phyloP scores from a whole-genome alignment of 2,329 filamentous ascomycete genomes.

The Aspergillus sp. region DNA sequence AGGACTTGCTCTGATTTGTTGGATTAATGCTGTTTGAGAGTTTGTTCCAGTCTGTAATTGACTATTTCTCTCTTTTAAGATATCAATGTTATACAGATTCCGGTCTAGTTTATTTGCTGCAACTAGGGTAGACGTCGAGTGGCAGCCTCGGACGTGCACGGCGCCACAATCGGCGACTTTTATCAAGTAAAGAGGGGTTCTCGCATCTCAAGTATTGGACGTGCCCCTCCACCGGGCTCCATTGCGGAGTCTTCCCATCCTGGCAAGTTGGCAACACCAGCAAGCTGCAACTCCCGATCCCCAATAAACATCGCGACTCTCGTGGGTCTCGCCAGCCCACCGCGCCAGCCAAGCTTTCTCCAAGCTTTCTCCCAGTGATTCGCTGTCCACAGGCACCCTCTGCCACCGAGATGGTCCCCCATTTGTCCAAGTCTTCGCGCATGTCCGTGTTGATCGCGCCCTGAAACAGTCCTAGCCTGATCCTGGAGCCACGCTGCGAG shows the following conservation, averaged over 20 bases:
- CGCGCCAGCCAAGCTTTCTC: slow-evolving; percentile 22
- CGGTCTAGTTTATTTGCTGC: too few species aligned
- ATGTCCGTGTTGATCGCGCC: neutral
- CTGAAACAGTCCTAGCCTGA: slow-evolving; percentile 1
- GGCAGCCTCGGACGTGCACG: too few species aligned
- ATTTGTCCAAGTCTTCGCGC: neutral
- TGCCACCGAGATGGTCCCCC: neutral
- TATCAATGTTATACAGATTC: neutral
- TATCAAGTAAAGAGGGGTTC: neutral
- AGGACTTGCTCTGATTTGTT: slow-evolving; percentile 10
- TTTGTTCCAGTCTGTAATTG: slow-evolving; percentile 1
- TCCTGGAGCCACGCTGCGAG: slow-evolving; percentile 3
- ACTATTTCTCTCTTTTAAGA: slow-evolving; percentile 8
- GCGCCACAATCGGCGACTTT: too few species aligned
- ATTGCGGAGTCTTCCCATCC: neutral
- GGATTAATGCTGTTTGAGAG: slow-evolving; percentile 10
- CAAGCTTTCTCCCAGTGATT: slow-evolving; percentile 20
- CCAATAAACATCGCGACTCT: neutral
- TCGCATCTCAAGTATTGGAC: neutral
- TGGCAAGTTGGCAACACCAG: neutral
- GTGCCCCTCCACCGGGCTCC: neutral
- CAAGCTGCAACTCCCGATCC: neutral
- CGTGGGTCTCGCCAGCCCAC: neutral
- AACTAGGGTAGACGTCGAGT: too few species aligned
- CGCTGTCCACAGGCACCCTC: slow-evolving; percentile 4